Base-by-base conservation (phyloP, 352 stramenopile genomes). In the Discostella stelligera region DNA sequence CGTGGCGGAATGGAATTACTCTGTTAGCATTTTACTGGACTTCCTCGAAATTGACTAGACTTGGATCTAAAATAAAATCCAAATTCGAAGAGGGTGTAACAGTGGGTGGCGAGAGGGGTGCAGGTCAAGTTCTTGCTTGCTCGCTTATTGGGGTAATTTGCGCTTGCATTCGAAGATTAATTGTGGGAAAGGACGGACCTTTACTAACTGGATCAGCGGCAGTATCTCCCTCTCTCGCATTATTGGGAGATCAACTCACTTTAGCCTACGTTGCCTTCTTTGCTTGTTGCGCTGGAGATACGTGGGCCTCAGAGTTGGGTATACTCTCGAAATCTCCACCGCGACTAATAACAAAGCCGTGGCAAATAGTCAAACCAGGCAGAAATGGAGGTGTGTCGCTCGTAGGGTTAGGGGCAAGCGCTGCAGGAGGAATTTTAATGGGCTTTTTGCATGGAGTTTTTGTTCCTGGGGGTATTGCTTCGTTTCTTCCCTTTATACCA, bases 271-370 rank as follows among this genome's bases (percentile, higher is more conserved):
- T 97, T 32, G 94, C 91, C 14, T 94, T 97, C 79, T 97, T 96
- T 74, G 94, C 94, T 8, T 76, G 56, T 25, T 96, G 93, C 44
- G 85, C 89, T 1, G 94, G 90, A 9, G 94, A 98, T 71, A 97
- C 95, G 18, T 98, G 93, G 94, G 93, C 94, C n/a, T 96, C 93
- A 0, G 95, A 98, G 74, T 85, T 98, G 5, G 95, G 94, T 14
- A 90, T 97, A 18, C 83, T 98, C 0, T 94, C 89, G 46, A 83
- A 84, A 44, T 88, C 78, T 53, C 69, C 79, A 21, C 94, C 95
- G 0, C 60, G 91, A 21, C 84, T 97, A 54, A 90, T 98, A 71
- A 97, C 92, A 54, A 92, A 81, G 32, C 61, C 93, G 48, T 88
- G 79, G 71, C 71, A 53, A 55, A 53, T 59, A 13, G 95, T 97